A percentile compares a stretch with the other conserved stretches of the same genome.
Conservation (phyloP, 73 alveolate species). For the Paramecium biaurelia region DNA sequence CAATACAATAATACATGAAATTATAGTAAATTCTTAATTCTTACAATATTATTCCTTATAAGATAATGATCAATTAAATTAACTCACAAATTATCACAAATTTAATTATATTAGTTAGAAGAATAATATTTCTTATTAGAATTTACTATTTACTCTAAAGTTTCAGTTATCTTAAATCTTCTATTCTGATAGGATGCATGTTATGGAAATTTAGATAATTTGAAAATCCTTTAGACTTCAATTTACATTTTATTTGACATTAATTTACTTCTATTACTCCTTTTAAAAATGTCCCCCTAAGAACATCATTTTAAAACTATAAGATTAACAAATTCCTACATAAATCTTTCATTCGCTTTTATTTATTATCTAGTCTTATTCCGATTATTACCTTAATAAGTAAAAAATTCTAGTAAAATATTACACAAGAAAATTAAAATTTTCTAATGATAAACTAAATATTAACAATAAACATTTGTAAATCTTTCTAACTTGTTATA, state of each 20-base stretch:
- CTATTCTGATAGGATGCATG: not conserved
- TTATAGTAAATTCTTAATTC: not conserved
- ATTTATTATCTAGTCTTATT: too few relatives aligned
- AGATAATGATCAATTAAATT: not conserved
- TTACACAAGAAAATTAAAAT: too few relatives aligned
- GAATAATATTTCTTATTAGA: not conserved
- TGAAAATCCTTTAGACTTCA: not conserved
- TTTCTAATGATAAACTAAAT: too few relatives aligned
- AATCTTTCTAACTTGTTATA: too few relatives aligned
- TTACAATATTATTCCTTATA: not conserved
- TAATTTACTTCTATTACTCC: not conserved
- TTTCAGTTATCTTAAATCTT: not conserved
- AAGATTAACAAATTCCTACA: too few relatives aligned
- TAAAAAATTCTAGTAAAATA: too few relatives aligned
- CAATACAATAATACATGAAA: not conserved
- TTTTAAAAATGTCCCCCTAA: too few relatives aligned
- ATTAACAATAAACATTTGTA: too few relatives aligned
- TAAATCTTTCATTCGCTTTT: too few relatives aligned
- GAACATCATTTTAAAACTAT: too few relatives aligned
- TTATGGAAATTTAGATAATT: not conserved
- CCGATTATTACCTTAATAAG: too few relatives aligned
- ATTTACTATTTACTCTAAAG: not conserved
- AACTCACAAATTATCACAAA: not conserved
- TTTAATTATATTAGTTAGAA: not conserved
- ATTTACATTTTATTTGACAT: too few relatives aligned